phyloP scores from a whole-genome alignment of 495 filamentous ascomycete genomes.

The Penicillium herquei region DNA sequence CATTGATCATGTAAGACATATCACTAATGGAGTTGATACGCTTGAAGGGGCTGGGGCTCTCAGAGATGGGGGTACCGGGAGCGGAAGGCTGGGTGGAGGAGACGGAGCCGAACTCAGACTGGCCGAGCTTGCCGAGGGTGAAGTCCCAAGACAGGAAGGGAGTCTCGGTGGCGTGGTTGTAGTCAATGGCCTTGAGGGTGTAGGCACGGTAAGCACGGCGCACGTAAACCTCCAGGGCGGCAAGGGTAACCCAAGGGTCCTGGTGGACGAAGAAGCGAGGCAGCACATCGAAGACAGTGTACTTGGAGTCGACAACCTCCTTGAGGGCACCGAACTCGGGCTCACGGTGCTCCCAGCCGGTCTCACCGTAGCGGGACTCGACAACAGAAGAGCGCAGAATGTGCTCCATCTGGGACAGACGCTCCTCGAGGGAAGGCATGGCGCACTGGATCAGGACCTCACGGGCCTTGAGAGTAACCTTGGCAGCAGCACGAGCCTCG shows the following conservation, averaged over 20 bases:
- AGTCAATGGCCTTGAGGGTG: slow-evolving; percentile 80
- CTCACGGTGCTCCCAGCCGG: slow-evolving; percentile 94
- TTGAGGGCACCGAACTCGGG: slow-evolving; percentile 83
- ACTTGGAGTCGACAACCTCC: slow-evolving; percentile 97
- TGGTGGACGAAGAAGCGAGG: slow-evolving; percentile 90
- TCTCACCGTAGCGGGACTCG: slow-evolving; percentile 94
- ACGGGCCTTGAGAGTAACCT: slow-evolving; percentile 94
- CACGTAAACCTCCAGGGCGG: slow-evolving; percentile 92
- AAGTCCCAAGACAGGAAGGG: slow-evolving; percentile 96
- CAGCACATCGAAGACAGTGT: slow-evolving; percentile 95
- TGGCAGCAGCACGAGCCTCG: slow-evolving; percentile 84
- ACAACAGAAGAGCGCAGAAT: slow-evolving; percentile 97
- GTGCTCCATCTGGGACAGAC: slow-evolving; percentile 95
- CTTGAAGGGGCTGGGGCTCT: slow-evolving; percentile 60
- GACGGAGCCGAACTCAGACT: slow-evolving; percentile 80
- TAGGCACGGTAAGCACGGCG: slow-evolving; percentile 97
- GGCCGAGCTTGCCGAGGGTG: slow-evolving; percentile 83
- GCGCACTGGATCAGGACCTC: slow-evolving; percentile 97
- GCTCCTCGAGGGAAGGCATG: slow-evolving; percentile 91
- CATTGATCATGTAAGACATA: slow-evolving; percentile 78
- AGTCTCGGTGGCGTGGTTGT: slow-evolving; percentile 72
- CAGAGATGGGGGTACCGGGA: slow-evolving; percentile 74
- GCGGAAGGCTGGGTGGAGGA: slow-evolving; percentile 76
- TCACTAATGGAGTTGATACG: slow-evolving; percentile 93
- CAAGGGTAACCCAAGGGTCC: slow-evolving; percentile 92